phyloP scores from a whole-genome alignment of 2,329 filamentous ascomycete genomes.

The Rhynchosporium graminicola region DNA sequence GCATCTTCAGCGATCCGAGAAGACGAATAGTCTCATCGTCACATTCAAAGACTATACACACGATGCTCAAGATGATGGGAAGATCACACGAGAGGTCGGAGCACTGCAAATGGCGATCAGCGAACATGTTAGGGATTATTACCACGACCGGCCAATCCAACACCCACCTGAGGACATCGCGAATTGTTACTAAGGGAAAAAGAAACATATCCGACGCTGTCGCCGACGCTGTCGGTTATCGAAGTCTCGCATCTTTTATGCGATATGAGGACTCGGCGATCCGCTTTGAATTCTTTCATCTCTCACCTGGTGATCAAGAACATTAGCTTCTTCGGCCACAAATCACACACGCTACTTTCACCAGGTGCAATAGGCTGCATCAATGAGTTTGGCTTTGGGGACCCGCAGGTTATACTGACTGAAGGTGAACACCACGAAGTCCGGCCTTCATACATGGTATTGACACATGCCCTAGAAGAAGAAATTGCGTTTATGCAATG shows the following conservation, averaged over 20 bases:
- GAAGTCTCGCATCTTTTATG: constrained; percentile 19
- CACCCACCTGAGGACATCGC: constrained; percentile 14
- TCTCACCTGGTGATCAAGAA: constrained; percentile 21
- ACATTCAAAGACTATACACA: constrained; percentile 21
- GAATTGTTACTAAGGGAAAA: constrained; percentile 9
- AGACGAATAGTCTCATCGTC: constrained; percentile 20
- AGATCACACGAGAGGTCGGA: constrained; percentile 14
- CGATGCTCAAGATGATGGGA: constrained; percentile 19
- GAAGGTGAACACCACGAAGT: not conserved
- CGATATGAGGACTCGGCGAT: constrained; percentile 14
- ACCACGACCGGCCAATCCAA: constrained; percentile 11
- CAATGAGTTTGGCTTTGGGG: constrained; percentile 15
- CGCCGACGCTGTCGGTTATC: constrained; percentile 11
- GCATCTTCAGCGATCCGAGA: constrained; percentile 14
- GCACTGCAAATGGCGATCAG: constrained; percentile 11
- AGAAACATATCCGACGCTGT: constrained; percentile 11
- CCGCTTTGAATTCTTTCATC: constrained; percentile 12
- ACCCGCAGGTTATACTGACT: constrained; percentile 11
- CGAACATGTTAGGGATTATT: constrained; percentile 14
- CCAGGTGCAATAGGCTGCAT: constrained; percentile 13
- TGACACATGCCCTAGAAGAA: constrained; percentile 14
- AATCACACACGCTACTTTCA: constrained; percentile 13
- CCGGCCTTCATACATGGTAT: not conserved
- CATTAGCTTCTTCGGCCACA: constrained; percentile 17
- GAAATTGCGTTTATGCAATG: constrained; percentile 17